Conservation (phyloP, 805 yeast genomes). For the Metschnikowia lachancei region DNA sequence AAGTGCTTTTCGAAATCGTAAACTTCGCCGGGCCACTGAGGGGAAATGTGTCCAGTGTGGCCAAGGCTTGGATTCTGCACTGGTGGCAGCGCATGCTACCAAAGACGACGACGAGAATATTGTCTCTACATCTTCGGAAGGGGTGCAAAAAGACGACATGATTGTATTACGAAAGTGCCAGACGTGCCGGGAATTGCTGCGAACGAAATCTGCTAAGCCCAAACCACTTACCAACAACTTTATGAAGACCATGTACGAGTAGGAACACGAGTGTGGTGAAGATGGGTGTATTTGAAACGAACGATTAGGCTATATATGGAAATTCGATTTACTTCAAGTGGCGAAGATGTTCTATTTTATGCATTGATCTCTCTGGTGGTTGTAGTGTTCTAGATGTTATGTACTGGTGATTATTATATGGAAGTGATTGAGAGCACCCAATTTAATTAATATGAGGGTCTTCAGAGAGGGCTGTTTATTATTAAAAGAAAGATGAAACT, state of each 20-base stretch:
- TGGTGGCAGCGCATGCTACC: not conserved
- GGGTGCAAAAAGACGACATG: not conserved
- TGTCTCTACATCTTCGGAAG: not conserved
- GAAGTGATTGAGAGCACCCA: too few relatives aligned
- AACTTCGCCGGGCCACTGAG: constrained; percentile 3
- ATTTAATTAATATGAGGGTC: too few relatives aligned
- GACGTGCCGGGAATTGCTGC: not conserved
- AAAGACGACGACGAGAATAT: not conserved
- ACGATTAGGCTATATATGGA: too few relatives aligned
- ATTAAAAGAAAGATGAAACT: too few relatives aligned
- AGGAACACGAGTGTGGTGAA: too few relatives aligned
- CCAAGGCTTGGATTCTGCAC: not conserved
- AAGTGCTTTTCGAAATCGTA: constrained; percentile 4
- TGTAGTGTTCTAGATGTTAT: too few relatives aligned
- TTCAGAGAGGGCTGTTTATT: too few relatives aligned
- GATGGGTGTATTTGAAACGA: not conserved
- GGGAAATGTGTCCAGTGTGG: constrained; percentile 7
- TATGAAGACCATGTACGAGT: constrained; percentile 7
- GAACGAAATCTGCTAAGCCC: not conserved
- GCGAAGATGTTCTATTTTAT: too few relatives aligned
- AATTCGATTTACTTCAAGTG: too few relatives aligned
- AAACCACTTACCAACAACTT: constrained; percentile 6
- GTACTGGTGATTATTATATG: too few relatives aligned
- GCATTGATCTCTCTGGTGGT: too few relatives aligned
- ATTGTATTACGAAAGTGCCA: constrained; percentile 1